These are phyloP conservation scores for Podospora australis DNA, from an alignment of 495 filamentous ascomycete species.

Conservation along the genomic window DNA sequence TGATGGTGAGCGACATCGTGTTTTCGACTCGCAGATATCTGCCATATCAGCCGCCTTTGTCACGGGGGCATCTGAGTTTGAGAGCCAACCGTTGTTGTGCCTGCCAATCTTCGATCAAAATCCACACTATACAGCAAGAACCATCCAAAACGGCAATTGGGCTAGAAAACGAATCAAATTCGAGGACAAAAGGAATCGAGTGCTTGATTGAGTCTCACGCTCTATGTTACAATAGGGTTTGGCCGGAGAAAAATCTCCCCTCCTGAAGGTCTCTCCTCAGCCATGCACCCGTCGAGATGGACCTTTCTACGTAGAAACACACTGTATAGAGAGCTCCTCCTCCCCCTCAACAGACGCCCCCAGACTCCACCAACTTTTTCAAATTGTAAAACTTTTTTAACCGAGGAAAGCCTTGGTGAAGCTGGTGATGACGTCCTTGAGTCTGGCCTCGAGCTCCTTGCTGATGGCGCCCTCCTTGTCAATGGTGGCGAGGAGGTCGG, in stretches of 20 bases:
- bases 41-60: no score
- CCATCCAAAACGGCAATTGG: neutral
- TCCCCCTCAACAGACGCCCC: slow-evolving; percentile 19
- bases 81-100: no score
- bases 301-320: slow-evolving; percentile 39
- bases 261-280: slow-evolving; percentile 32
- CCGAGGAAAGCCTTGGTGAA: slow-evolving; percentile 91
- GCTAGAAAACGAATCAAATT: neutral
- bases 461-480: slow-evolving; percentile 93
- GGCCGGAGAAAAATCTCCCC: slow-evolving; percentile 32
- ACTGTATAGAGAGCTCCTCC: slow-evolving; percentile 46
- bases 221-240: slow-evolving; percentile 43
- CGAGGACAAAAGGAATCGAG: slow-evolving; percentile 44
- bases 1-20: no score
- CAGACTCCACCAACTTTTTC: slow-evolving; percentile 9
- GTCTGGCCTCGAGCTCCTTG: slow-evolving; percentile 86
- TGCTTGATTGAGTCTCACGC: slow-evolving; percentile 40
- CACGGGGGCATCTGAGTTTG: no score
- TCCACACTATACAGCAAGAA: neutral
- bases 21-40: no score
- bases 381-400: slow-evolving; percentile 35
- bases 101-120: no score
- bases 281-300: slow-evolving; percentile 35
- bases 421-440: slow-evolving; percentile 67
- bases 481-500: slow-evolving; percentile 76